Percentiles rank a stretch among this genome's conserved stretches.
Conservation (phyloP, 2,329 filamentous ascomycete genomes). For the Hymenoscyphus fructigenus region DNA sequence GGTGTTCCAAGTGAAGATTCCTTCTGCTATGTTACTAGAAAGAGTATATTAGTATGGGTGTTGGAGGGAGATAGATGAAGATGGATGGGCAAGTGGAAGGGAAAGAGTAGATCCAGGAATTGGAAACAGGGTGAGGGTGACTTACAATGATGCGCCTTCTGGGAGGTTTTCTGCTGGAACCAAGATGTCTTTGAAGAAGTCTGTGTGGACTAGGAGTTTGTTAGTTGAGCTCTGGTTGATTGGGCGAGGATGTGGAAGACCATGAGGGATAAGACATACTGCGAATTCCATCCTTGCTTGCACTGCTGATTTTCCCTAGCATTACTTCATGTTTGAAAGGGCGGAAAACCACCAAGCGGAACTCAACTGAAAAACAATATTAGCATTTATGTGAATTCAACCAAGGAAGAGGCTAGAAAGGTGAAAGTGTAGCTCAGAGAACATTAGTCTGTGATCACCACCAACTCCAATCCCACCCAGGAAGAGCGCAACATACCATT, state of each 20-base stretch:
- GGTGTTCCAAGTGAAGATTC: conserved; percentile 81
- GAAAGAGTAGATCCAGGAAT: not conserved
- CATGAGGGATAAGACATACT: conserved; percentile 44
- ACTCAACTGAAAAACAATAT: conserved; percentile 66
- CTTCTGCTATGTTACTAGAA: conserved; percentile 68
- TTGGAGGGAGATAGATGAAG: too few relatives aligned
- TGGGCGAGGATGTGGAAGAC: too few relatives aligned
- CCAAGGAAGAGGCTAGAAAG: not conserved
- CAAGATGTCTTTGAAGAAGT: conserved; percentile 93
- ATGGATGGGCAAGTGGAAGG: too few relatives aligned
- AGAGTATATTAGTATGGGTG: conserved; percentile 11
- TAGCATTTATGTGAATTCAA: not conserved
- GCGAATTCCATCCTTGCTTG: conserved; percentile 69
- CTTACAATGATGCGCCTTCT: conserved; percentile 73
- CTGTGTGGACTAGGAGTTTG: conserved; percentile 62
- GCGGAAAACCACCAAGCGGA: conserved; percentile 88
- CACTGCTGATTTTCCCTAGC: conserved; percentile 76
- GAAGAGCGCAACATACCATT: conserved; percentile 61
- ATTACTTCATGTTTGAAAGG: conserved; percentile 95
- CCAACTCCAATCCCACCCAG: too few relatives aligned
- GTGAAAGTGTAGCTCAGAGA: not conserved
- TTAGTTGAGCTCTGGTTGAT: conserved; percentile 9
- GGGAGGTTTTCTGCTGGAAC: conserved; percentile 74
- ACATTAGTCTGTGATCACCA: too few relatives aligned
- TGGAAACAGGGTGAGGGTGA: conserved; percentile 18